Base-by-base conservation (phyloP, 1,284 basidiomycete species). In the Prillingera fragicola region DNA sequence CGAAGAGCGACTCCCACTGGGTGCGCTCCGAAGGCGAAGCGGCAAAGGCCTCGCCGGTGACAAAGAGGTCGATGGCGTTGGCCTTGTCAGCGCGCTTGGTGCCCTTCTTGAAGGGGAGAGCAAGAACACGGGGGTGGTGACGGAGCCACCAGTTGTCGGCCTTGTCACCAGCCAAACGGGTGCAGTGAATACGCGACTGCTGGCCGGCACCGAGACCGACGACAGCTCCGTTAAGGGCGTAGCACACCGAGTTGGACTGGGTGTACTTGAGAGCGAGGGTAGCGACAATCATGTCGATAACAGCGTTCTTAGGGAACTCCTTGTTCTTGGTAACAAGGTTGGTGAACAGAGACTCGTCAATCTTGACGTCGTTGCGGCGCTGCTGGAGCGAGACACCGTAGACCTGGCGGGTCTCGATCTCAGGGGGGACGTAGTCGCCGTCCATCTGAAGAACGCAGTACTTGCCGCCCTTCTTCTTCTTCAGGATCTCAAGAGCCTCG, bases 111-210 rank as follows among this genome's bases (percentile, higher is more conserved):
- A 97, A 99, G 2, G 92, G 52, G 12, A 54, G 48, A 9, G 52
- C 48, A 26, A 54, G 48, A 37, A 92, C 91, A 37, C 88, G 84
- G 0, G 91, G 85, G 74, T 97, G 91, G 75, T 97, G 91, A 27
- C 94, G 84, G 46, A 97, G 78, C 94, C 95, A 98, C 91, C 94
- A 98, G 60, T 92, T 81, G 75, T 99, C 95, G n/a, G 91, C 91
- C 75, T 99, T 98, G 53, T 83, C 81, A 10, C 95, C 94, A 1
- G 95, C 95, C 35, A 99, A 82, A 39, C 95, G 86, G 17, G 94
- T 99, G 75, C 95, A 99, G 77, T 99, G 95, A 68, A 99, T 98
- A 45, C 94, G 87, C 8, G 91, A 96, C 71, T 98, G 95, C 70
- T 98, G 94, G 13, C 95, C 94, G 0, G 95, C 95, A 40, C 94